phyloP scores from a whole-genome alignment of 257 asterid species.

The Penstemon davidsonii region DNA sequence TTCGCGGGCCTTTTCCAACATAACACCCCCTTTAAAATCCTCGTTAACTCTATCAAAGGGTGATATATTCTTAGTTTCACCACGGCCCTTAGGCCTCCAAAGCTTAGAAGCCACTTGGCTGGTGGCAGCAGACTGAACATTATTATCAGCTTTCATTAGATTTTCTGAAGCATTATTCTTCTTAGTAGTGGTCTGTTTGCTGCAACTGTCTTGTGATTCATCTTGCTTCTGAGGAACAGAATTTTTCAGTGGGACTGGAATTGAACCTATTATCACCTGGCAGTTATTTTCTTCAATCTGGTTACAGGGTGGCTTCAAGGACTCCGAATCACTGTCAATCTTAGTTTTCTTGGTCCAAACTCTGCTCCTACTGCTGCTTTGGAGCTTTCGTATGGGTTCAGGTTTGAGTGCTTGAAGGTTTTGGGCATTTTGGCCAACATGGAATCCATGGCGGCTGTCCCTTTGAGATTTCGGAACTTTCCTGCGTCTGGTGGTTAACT shows the following conservation, averaged over 20 bases:
- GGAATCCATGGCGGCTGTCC: slow-evolving; percentile 49
- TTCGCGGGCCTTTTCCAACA: no score
- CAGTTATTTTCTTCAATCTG: slow-evolving; percentile 47
- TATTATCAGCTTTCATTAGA: slow-evolving; percentile 9
- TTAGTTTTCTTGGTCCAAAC: slow-evolving; percentile 77
- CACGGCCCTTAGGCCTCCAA: not conserved
- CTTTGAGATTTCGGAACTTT: slow-evolving; percentile 61
- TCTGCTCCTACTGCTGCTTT: slow-evolving; percentile 48
- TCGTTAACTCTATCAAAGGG: slow-evolving; percentile 3
- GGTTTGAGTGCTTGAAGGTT: slow-evolving; percentile 47
- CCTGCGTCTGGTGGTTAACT: slow-evolving; percentile 41
- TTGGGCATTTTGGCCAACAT: slow-evolving; percentile 43
- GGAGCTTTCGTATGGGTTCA: slow-evolving; percentile 55
- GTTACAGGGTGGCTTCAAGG: slow-evolving; percentile 34
- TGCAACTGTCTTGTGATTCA: slow-evolving; percentile 21
- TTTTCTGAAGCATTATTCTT: slow-evolving; percentile 26
- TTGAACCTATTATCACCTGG: slow-evolving; percentile 65
- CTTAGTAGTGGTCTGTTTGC: slow-evolving; percentile 22
- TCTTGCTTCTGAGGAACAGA: slow-evolving; percentile 22
- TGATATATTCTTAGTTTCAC: slow-evolving; percentile 23
- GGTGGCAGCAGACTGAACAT: no score
- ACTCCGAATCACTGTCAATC: slow-evolving; percentile 41
- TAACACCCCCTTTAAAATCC: slow-evolving; percentile 22
- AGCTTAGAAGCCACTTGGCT: slow-evolving; percentile 5
- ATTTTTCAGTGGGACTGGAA: slow-evolving; percentile 40